phyloP scores from a whole-genome alignment of 2,329 filamentous ascomycete species.

The Clarireedia monteithiana region DNA sequence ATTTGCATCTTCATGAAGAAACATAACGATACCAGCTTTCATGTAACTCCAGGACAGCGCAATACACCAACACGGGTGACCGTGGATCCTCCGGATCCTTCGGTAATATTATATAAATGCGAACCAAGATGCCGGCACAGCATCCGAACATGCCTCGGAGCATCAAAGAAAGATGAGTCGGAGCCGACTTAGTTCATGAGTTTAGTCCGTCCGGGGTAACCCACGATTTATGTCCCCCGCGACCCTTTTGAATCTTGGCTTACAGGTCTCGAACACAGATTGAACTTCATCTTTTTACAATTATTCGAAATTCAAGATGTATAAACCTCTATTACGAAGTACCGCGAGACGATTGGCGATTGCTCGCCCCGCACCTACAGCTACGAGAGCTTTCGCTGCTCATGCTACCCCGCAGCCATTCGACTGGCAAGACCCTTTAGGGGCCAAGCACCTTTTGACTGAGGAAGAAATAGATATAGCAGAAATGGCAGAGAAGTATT shows the following conservation, averaged over 20 bases:
- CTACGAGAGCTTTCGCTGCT: conserved; percentile 23
- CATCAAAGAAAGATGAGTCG: not conserved
- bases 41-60: not conserved
- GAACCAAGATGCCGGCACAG: not conserved
- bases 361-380: conserved; percentile 11
- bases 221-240: not conserved
- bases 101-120: too few species aligned
- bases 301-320: conserved; percentile 17
- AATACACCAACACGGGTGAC: not conserved
- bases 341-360: conserved; percentile 19
- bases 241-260: not conserved
- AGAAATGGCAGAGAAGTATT: conserved; percentile 88
- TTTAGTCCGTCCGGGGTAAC: not conserved
- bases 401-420: conserved; percentile 41
- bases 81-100: too few species aligned
- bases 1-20: too few species aligned
- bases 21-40: too few species aligned
- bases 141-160: conserved; percentile 9
- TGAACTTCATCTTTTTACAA: not conserved
- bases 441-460: conserved; percentile 66
- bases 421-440: conserved; percentile 88
- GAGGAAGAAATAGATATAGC: conserved; percentile 87
- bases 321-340: conserved; percentile 22
- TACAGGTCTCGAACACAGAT: not conserved
- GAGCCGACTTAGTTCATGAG: conserved; percentile 1